phyloP scores from a whole-genome alignment of 1,139 yeast genomes.

The Sugiyamaella pinicola region DNA sequence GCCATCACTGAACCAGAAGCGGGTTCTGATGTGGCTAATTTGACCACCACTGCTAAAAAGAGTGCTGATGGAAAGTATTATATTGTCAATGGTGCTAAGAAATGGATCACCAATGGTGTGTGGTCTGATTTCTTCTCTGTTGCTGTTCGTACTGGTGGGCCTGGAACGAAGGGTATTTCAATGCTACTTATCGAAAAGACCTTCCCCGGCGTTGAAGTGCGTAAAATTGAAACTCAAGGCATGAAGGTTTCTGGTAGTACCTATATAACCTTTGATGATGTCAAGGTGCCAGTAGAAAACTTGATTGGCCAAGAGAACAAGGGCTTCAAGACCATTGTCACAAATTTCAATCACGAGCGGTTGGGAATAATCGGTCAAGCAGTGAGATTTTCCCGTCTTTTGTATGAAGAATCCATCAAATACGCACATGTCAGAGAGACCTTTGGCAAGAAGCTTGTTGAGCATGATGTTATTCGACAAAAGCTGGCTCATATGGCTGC shows the following conservation, averaged over 20 bases:
- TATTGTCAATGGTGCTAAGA: slow-evolving; percentile 49
- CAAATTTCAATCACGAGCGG: slow-evolving; percentile 51
- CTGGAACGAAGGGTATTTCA: slow-evolving; percentile 48
- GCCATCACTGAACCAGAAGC: slow-evolving; percentile 50
- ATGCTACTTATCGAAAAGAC: slow-evolving; percentile 46
- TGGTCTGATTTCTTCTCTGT: slow-evolving; percentile 49
- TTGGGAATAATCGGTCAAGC: slow-evolving; percentile 48
- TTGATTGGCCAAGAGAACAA: slow-evolving; percentile 47
- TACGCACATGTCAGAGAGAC: slow-evolving; percentile 49
- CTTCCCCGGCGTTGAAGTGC: slow-evolving; percentile 45
- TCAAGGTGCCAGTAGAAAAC: slow-evolving; percentile 50
- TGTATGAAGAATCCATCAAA: slow-evolving; percentile 47
- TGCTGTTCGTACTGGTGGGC: slow-evolving; percentile 50
- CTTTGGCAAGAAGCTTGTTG: slow-evolving; percentile 47
- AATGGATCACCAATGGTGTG: slow-evolving; percentile 51
- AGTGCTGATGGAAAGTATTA: slow-evolving; percentile 47
- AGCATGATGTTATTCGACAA: slow-evolving; percentile 49
- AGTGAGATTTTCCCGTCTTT: slow-evolving; percentile 46
- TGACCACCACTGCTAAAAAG: slow-evolving; percentile 45
- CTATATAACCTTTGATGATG: slow-evolving; percentile 48
- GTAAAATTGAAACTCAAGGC: slow-evolving; percentile 48
- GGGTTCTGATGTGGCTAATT: slow-evolving; percentile 50
- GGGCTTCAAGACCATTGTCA: slow-evolving; percentile 50
- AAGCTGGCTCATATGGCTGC: slow-evolving; percentile 49
- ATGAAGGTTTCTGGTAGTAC: slow-evolving; percentile 47